Evolutionary conservation across 306 rosid species (phyloP).

Genomic region (Fragaria ananassa): DNA sequence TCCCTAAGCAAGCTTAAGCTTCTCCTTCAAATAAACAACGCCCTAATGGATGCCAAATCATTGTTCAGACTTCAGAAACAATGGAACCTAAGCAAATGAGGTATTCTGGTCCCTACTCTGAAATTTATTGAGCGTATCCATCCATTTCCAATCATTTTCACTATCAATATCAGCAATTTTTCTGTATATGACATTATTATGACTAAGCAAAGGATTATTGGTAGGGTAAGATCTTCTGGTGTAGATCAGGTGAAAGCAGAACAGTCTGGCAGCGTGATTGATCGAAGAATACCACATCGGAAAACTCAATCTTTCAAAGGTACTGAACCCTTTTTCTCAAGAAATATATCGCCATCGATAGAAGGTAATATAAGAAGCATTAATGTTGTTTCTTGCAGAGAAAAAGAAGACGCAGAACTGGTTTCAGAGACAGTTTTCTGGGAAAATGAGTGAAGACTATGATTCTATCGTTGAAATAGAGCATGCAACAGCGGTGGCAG

Average conservation of each 20-base stretch:
- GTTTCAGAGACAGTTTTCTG: conserved; percentile 46
- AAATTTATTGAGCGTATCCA: background rate
- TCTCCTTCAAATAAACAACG: conserved; percentile 42
- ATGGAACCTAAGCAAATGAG: conserved; percentile 54
- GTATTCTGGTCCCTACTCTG: conserved; percentile 28
- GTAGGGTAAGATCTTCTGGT: conserved; percentile 38
- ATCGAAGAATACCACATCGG: conserved; percentile 37
- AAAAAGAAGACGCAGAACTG: conserved; percentile 52
- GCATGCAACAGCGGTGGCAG: conserved; percentile 69
- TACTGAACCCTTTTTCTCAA: background rate
- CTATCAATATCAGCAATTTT: background rate
- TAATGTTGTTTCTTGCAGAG: conserved; percentile 38
- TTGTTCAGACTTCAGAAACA: conserved; percentile 11
- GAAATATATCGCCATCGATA: background rate
- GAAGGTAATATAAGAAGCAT: conserved; percentile 6
- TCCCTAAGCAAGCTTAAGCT: conserved; percentile 6
- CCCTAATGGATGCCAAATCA: background rate
- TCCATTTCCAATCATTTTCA: background rate
- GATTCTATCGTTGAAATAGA: conserved; percentile 40
- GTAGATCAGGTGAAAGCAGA: conserved; percentile 27
- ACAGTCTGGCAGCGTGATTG: conserved; percentile 29
- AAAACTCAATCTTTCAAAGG: conserved; percentile 62
- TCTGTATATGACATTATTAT: background rate
- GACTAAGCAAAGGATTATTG: conserved; percentile 24
- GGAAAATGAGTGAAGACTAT: conserved; percentile 43